Evolutionary conservation across 2,329 filamentous ascomycete genomes (phyloP).

Genomic region (Fusarium sp.): DNA sequence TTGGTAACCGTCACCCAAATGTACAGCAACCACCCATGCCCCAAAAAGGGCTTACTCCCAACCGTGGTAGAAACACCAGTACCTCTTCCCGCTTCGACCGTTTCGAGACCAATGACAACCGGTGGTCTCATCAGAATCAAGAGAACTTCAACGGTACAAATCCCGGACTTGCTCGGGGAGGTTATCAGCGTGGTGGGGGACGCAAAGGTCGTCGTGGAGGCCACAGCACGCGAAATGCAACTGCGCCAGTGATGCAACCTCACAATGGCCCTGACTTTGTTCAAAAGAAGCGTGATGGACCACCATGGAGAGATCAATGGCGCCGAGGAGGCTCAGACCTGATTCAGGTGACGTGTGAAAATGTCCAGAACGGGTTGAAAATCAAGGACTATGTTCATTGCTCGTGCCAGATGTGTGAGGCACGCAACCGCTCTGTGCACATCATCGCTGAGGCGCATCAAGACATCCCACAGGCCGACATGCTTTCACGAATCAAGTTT

Average conservation of each 20-base stretch:
- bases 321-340: conserved; percentile 31
- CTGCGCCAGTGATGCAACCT: conserved; percentile 29
- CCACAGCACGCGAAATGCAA: conserved; percentile 37
- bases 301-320: conserved; percentile 35
- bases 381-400: conserved; percentile 49
- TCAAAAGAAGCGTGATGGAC: conserved; percentile 33
- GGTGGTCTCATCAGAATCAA: conserved; percentile 29
- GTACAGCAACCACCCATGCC: conserved; percentile 7
- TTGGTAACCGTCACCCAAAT: conserved; percentile 17
- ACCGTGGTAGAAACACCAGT: conserved; percentile 18
- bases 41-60: conserved; percentile 8
- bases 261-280: conserved; percentile 6
- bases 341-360: conserved; percentile 41
- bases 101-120: conserved; percentile 13
- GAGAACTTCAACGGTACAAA: conserved; percentile 23
- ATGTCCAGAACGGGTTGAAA: conserved; percentile 24
- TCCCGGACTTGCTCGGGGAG: conserved; percentile 19
- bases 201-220: conserved; percentile 37
- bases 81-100: conserved; percentile 20
- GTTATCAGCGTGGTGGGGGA: conserved; percentile 24
- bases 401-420: conserved; percentile 47
- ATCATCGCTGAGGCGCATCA: conserved; percentile 35
- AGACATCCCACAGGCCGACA: conserved; percentile 30
- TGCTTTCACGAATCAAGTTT: conserved; percentile 49
- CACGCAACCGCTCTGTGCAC: conserved; percentile 51